These are phyloP conservation scores for Penicillium frequentans DNA, from an alignment of 2,329 filamentous ascomycete genomes.

Conservation along the genomic window DNA sequence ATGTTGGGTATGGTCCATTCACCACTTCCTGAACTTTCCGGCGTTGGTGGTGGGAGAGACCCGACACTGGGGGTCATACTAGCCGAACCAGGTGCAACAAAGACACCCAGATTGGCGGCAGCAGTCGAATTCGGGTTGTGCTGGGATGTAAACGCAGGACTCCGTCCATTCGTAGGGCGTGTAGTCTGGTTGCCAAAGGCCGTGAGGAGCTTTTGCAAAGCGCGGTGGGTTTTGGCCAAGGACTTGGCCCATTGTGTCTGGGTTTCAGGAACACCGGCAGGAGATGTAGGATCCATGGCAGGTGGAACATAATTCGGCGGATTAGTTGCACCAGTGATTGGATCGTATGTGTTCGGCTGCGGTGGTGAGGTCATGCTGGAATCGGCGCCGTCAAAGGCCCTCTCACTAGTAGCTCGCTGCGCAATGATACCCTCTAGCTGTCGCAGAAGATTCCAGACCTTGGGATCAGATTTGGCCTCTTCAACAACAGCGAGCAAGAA, in stretches of 20 bases:
- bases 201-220: constrained; percentile 46
- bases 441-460: constrained; percentile 41
- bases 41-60: constrained; percentile 46
- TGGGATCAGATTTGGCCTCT: constrained; percentile 43
- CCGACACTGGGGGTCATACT: constrained; percentile 35
- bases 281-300: constrained; percentile 27
- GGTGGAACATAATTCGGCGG: constrained; percentile 27
- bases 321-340: constrained; percentile 32
- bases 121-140: constrained; percentile 11
- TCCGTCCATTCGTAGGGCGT: constrained; percentile 15
- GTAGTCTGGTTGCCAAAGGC: constrained; percentile 33
- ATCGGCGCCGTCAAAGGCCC: constrained; percentile 23
- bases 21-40: constrained; percentile 48
- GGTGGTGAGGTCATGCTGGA: constrained; percentile 19
- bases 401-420: constrained; percentile 41
- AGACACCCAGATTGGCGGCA: constrained; percentile 9
- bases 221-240: constrained; percentile 46
- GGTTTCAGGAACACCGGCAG: constrained; percentile 32
- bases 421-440: constrained; percentile 47
- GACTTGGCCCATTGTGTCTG: constrained; percentile 49
- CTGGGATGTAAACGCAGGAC: constrained; percentile 21
- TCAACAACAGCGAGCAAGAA: constrained; percentile 49
- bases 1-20: constrained; percentile 49
- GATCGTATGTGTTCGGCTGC: constrained; percentile 21
- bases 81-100: constrained; percentile 20